phyloP scores from a whole-genome alignment of 2,329 filamentous ascomycete species.

The Fusarium agapanthi region DNA sequence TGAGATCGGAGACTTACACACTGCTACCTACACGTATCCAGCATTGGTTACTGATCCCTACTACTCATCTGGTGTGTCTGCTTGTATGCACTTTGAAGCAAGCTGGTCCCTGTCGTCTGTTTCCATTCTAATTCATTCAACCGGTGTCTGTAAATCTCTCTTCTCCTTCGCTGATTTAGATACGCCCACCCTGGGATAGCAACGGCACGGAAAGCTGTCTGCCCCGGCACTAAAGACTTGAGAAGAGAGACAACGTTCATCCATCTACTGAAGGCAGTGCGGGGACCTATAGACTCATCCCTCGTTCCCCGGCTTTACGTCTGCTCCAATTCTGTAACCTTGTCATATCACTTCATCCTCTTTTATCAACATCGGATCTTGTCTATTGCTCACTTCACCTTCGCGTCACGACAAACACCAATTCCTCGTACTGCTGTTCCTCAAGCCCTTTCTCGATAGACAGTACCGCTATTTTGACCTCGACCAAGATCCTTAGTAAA shows the following conservation, averaged over 20 bases:
- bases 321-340: conserved; percentile 37
- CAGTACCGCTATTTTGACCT: background rate
- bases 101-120: conserved; percentile 31
- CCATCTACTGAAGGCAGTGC: conserved; percentile 28
- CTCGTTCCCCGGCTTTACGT: conserved; percentile 33
- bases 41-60: conserved; percentile 40
- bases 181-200: conserved; percentile 35
- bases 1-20: conserved; percentile 38
- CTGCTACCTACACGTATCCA: conserved; percentile 20
- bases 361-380: conserved; percentile 26
- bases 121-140: conserved; percentile 36
- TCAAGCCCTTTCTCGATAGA: conserved; percentile 2
- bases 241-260: conserved; percentile 43
- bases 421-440: background rate
- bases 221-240: conserved; percentile 31
- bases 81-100: conserved; percentile 33
- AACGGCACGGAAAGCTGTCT: conserved; percentile 34
- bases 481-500: background rate
- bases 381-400: conserved; percentile 12
- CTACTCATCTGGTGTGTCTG: conserved; percentile 31
- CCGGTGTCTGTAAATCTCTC: conserved; percentile 24
- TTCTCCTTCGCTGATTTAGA: conserved; percentile 35
- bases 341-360: conserved; percentile 33
- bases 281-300: conserved; percentile 36
- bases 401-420: conserved; percentile 1